phyloP scores from a whole-genome alignment of 306 rosid genomes.

The Cucurbita moschata region DNA sequence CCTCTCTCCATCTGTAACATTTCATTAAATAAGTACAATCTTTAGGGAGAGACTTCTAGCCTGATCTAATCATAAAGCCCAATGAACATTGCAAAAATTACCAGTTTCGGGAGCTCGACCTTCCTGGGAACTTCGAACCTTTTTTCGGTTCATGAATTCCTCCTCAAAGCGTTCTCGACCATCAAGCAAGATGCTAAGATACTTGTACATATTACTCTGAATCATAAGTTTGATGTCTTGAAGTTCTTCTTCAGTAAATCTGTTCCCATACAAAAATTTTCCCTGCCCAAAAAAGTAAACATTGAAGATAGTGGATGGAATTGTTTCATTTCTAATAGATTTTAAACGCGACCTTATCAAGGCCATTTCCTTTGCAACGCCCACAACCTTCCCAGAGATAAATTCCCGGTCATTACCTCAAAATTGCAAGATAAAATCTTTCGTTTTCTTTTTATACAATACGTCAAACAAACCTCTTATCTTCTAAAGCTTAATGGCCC shows the following conservation, averaged over 20 bases:
- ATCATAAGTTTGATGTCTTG: slow-evolving; percentile 85
- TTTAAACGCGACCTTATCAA: neutral
- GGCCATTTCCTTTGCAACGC: too few relatives aligned
- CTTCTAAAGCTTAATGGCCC: neutral
- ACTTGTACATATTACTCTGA: slow-evolving; percentile 89
- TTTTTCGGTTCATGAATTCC: slow-evolving; percentile 46
- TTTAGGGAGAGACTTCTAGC: neutral
- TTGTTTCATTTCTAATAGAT: neutral
- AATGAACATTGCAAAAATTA: slow-evolving; percentile 16
- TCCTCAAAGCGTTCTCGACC: slow-evolving; percentile 98
- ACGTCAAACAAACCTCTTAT: neutral
- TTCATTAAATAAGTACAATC: neutral
- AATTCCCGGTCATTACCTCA: neutral
- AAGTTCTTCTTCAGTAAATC: slow-evolving; percentile 53
- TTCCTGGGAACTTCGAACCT: slow-evolving; percentile 21
- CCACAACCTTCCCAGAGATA: neutral
- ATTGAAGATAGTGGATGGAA: neutral
- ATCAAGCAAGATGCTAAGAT: slow-evolving; percentile 89
- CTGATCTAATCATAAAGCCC: neutral
- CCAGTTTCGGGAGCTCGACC: slow-evolving; percentile 33
- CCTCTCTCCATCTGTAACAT: neutral
- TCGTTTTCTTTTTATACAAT: too few relatives aligned
- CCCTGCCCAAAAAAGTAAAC: slow-evolving; percentile 45
- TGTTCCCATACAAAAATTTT: slow-evolving; percentile 77
- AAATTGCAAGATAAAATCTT: neutral